Conservation (phyloP, 768 basidiomycete species). For the Sporobolomyces phaffii region DNA sequence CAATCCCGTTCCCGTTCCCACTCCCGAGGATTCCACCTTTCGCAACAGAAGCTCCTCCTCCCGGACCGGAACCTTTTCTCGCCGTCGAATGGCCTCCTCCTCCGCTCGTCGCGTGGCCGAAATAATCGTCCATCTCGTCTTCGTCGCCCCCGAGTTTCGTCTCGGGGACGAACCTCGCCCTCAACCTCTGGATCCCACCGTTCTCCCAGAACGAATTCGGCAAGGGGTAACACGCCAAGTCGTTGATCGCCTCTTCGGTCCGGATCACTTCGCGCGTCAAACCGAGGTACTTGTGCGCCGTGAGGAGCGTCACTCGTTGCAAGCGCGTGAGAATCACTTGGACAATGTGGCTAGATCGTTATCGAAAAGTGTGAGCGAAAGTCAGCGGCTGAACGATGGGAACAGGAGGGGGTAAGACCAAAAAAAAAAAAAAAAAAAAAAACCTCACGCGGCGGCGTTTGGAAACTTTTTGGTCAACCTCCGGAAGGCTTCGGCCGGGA, state of each 20-base stretch:
- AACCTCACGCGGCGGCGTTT: constrained; percentile 92
- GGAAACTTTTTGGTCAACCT: constrained; percentile 92
- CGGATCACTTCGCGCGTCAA: constrained; percentile 89
- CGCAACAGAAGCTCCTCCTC: background rate
- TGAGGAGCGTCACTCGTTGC: constrained; percentile 93
- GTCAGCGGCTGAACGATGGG: background rate
- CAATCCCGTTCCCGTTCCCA: background rate
- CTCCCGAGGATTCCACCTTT: background rate
- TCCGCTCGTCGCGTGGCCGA: background rate
- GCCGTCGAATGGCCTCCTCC: background rate
- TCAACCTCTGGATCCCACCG: constrained; percentile 78
- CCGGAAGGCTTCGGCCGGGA: constrained; percentile 93
- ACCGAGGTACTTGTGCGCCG: constrained; percentile 92
- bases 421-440: no score
- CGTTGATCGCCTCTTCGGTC: constrained; percentile 94
- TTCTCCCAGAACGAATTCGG: constrained; percentile 85
- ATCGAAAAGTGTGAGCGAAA: no score
- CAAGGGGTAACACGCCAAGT: constrained; percentile 90
- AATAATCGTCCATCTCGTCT: constrained; percentile 26
- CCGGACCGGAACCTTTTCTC: no score
- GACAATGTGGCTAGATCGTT: constrained; percentile 34
- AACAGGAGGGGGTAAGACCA: constrained; percentile 47
- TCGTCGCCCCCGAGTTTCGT: constrained; percentile 20
- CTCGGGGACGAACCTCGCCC: constrained; percentile 56
- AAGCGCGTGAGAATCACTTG: constrained; percentile 87